Evolutionary conservation across 768 basidiomycete species (phyloP).

Genomic region (Sutorius australiensis): DNA sequence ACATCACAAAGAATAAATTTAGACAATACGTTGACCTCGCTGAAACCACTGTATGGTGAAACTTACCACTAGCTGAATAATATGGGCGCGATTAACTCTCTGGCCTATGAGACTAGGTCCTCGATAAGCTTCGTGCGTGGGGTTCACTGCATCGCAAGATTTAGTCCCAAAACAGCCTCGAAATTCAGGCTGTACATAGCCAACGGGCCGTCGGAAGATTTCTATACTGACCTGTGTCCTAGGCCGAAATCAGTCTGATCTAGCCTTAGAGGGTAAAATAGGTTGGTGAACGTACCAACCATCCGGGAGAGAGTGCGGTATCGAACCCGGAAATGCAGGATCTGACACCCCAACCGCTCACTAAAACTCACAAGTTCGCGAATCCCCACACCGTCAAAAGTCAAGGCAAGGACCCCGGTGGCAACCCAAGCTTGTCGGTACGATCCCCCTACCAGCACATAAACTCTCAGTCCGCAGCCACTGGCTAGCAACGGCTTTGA

Average conservation of each 20-base stretch:
- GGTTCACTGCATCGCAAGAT: no score
- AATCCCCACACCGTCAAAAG: not conserved
- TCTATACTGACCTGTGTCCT: not conserved
- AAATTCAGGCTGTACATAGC: no score
- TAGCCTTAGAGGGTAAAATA: not conserved
- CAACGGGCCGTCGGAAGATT: not conserved
- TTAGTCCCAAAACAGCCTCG: no score
- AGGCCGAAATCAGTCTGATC: not conserved
- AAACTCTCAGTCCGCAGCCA: not conserved
- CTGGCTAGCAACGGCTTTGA: not conserved
- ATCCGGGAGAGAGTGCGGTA: not conserved
- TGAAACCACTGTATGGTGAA: no score
- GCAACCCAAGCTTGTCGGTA: not conserved
- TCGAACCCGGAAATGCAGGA: not conserved
- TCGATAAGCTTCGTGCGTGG: no score
- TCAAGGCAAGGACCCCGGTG: not conserved
- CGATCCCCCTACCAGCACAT: not conserved
- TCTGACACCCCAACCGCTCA: not conserved
- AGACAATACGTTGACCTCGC: no score
- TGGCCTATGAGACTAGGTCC: no score
- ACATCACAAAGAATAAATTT: not conserved
- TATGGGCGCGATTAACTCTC: no score
- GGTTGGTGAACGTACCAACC: not conserved
- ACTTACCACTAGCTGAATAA: no score
- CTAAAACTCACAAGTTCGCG: not conserved